Evolutionary conservation across 129 eudicot species (phyloP).

Genomic region (Deinandra increscens): DNA sequence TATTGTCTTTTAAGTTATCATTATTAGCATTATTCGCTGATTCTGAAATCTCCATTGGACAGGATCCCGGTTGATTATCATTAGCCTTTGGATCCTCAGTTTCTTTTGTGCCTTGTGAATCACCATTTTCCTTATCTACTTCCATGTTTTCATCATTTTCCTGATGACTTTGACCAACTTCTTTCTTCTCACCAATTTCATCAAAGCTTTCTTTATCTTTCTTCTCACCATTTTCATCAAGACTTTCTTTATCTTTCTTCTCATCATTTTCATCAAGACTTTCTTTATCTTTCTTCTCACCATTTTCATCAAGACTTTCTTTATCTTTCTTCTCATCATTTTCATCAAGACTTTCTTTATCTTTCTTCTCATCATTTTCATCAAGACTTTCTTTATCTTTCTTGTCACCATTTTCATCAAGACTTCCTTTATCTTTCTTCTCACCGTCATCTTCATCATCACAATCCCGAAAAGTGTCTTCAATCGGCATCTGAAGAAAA

Average conservation of each 20-base stretch:
- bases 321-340: constrained; percentile 26
- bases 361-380: constrained; percentile 17
- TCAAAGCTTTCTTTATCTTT: constrained; percentile 14
- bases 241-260: constrained; percentile 19
- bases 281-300: constrained; percentile 24
- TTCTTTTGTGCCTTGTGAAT: constrained; percentile 37
- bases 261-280: constrained; percentile 9
- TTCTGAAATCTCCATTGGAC: constrained; percentile 48
- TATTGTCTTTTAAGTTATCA: constrained; percentile 30
- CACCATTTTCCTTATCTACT: constrained; percentile 36
- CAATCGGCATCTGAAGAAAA: constrained; percentile 98
- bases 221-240: constrained; percentile 6
- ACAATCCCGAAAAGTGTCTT: constrained; percentile 67
- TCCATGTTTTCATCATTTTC: constrained; percentile 30
- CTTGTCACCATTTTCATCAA: constrained; percentile 12
- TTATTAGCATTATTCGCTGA: constrained; percentile 30
- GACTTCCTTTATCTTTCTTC: constrained; percentile 22
- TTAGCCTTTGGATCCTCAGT: constrained; percentile 34
- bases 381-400: constrained; percentile 14
- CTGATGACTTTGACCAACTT: constrained; percentile 18
- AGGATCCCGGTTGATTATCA: constrained; percentile 41
- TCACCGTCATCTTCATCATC: constrained; percentile 40
- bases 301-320: constrained; percentile 10
- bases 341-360: constrained; percentile 10
- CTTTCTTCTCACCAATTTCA: constrained; percentile 25